Evolutionary conservation across 139 green algal species (phyloP).

Genomic region (Ettlia oleoabundans): DNA sequence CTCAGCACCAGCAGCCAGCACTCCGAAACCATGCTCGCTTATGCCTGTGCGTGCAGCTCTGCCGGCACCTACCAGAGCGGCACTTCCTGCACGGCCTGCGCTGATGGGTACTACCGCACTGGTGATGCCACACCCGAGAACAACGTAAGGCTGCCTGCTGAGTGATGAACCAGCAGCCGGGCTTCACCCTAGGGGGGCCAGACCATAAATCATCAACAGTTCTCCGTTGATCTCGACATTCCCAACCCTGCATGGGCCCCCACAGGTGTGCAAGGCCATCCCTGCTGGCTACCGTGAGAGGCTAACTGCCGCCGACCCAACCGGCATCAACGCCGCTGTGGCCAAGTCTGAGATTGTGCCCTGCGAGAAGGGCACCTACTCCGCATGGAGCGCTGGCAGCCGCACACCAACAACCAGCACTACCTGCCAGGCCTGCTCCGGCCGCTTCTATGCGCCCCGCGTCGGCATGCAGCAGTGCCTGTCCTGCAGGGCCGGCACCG

Average conservation of each 20-base stretch:
- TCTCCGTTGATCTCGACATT: too few relatives aligned
- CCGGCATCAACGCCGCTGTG: neutral
- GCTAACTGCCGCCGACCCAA: neutral
- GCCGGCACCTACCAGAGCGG: neutral
- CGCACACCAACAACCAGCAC: neutral
- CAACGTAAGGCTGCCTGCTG: too few relatives aligned
- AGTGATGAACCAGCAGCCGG: too few relatives aligned
- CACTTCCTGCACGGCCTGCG: neutral
- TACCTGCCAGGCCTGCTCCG: neutral
- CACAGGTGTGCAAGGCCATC: constrained; percentile 19
- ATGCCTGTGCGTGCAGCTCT: neutral
- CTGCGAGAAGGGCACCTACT: neutral
- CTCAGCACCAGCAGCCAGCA: too few relatives aligned
- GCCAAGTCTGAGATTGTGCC: neutral
- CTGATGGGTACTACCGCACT: neutral
- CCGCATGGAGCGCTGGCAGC: neutral
- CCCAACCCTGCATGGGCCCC: too few relatives aligned
- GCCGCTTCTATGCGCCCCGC: neutral
- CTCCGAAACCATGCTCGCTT: too few relatives aligned
- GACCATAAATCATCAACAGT: too few relatives aligned
- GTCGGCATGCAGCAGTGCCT: constrained; percentile 2
- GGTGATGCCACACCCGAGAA: constrained; percentile 23
- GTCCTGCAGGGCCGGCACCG: neutral
- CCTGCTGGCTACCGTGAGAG: constrained; percentile 7
- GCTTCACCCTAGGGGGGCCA: too few relatives aligned